Evolutionary conservation across 331 rosid genomes (phyloP), one percentile per base, ranked within the genome.

Genomic region (Telfairia occidentalis): DNA sequence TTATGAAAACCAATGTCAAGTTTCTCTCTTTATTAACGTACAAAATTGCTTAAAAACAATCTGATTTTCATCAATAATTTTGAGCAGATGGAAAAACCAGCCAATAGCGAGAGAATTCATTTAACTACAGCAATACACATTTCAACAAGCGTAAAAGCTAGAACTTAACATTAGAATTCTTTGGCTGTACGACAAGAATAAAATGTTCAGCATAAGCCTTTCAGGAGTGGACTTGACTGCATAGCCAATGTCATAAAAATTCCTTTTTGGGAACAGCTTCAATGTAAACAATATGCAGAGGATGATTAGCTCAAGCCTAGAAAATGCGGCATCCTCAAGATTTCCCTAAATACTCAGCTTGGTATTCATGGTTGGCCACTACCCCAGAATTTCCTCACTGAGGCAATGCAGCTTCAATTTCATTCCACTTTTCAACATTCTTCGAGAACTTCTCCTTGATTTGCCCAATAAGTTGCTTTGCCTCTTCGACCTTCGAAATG

Each of bases 381-480:
- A 28, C 19, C 75, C 35, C 29, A 69, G 16, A 19, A 50, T 52
- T 9, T 70, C 78, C 23, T 86, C 77, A 83, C 78, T 83, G 84
- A 59, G 91, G 78, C 81, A 94, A 81, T 32, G 80, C 90, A 28
- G 92, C 86, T 85, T 91, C 95, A 63, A 91, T 34, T 63, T 86
- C 90, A 54, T 81, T 80, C 98, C 98, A 94, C 82, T 10, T 73
- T 11, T 87, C 89, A 28, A 58, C 83, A 66, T 76, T 84, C 19
- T 0, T 86, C 0, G 86, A 2, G 55, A 89, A 85, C 78, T 73
- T 91, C 77, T 82, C 95, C 86, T 89, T 94, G 40, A 88, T 73
- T 72, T 76, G 83, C 76, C 86, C 83, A 77, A 94, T 45, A 45
- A 94, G 52, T 75, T 86, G 86, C 40, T 79, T 78, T 0, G 98